Percentiles rank a stretch among this genome's conserved stretches.
These are phyloP conservation scores for Clavispora santaluciae DNA, from an alignment of 805 yeast genomes.

Conservation along the genomic window DNA sequence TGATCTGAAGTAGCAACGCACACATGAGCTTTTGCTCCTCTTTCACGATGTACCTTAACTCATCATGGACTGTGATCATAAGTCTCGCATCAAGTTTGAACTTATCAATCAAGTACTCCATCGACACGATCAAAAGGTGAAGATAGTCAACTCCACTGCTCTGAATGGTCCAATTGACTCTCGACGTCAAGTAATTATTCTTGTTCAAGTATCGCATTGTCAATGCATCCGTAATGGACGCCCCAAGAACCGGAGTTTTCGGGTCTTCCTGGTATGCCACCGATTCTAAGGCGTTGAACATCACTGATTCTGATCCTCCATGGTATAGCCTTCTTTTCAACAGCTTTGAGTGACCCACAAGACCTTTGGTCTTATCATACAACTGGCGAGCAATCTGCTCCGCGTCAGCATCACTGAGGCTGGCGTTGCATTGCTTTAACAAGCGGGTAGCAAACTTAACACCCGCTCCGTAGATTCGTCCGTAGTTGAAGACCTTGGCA, in stretches of 20 bases:
- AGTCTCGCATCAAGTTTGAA: constrained; percentile 72
- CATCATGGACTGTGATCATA: constrained; percentile 90
- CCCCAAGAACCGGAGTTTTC: constrained; percentile 86
- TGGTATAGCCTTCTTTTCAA: constrained; percentile 45
- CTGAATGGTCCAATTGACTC: constrained; percentile 97
- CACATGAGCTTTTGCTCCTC: constrained; percentile 71
- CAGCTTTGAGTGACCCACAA: constrained; percentile 14
- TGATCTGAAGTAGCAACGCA: constrained; percentile 79
- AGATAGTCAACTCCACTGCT: constrained; percentile 96
- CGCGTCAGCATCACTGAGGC: constrained; percentile 63
- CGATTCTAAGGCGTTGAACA: constrained; percentile 82
- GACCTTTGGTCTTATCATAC: constrained; percentile 83
- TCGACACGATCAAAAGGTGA: constrained; percentile 76
- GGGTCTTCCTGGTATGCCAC: constrained; percentile 82
- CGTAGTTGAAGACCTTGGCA: constrained; percentile 94
- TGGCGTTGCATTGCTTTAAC: constrained; percentile 77
- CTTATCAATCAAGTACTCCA: constrained; percentile 71
- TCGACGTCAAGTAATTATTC: constrained; percentile 72
- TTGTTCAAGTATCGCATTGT: constrained; percentile 58
- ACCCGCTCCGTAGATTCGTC: constrained; percentile 98
- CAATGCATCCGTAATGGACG: constrained; percentile 86
- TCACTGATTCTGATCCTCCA: constrained; percentile 92
- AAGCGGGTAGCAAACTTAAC: constrained; percentile 82
- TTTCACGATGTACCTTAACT: constrained; percentile 73
- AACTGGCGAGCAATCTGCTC: constrained; percentile 55